These are phyloP conservation scores for Mycena amicta DNA, from an alignment of 768 basidiomycete species.

Conservation along the genomic window DNA sequence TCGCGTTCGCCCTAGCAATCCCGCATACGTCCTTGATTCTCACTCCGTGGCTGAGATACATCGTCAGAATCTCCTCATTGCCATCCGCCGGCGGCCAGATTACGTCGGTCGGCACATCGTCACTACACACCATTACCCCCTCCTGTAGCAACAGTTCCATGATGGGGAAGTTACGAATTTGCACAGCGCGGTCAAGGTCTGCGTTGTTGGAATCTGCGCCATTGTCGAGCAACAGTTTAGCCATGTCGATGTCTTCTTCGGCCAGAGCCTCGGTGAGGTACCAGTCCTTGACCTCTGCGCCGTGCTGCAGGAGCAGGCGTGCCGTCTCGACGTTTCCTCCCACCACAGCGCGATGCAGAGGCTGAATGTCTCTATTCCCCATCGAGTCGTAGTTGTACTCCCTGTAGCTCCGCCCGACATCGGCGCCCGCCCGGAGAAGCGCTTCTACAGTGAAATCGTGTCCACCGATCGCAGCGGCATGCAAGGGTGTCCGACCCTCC, in stretches of 20 bases:
- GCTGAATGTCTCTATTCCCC: background rate
- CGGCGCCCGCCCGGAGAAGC: constrained; percentile 1
- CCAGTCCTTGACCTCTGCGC: background rate
- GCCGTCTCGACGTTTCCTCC: background rate
- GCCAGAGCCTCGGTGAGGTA: background rate
- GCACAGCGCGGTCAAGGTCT: too few species aligned
- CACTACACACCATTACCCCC: too few species aligned
- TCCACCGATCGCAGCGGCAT: background rate
- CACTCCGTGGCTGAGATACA: too few species aligned
- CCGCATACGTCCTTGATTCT: too few species aligned
- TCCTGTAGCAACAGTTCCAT: too few species aligned
- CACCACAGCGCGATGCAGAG: background rate
- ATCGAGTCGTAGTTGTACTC: too few species aligned
- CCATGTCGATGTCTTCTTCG: background rate
- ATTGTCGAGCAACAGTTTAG: background rate
- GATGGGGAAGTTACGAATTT: too few species aligned
- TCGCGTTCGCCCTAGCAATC: too few species aligned
- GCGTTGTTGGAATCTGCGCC: background rate
- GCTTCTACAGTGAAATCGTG: background rate
- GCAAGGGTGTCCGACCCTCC: background rate
- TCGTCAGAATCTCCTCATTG: too few species aligned
- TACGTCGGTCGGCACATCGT: too few species aligned
- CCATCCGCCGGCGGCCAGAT: too few species aligned
- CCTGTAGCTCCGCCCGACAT: background rate
- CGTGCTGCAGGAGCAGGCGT: background rate